Conservation (phyloP, 2,329 filamentous ascomycete genomes). For the Trichoderma breve region DNA sequence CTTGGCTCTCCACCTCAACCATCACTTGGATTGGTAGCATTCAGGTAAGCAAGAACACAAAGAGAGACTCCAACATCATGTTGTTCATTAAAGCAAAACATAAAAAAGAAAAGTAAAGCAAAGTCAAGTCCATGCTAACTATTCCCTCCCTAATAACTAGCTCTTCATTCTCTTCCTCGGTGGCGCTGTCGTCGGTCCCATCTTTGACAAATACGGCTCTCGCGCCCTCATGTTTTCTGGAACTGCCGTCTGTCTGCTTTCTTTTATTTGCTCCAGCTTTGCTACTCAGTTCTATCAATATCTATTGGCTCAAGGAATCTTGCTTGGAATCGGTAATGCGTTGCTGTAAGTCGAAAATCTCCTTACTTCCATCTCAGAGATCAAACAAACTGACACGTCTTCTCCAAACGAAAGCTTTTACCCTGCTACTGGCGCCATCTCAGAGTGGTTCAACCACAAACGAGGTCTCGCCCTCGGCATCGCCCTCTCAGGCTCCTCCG, state of each 20-base stretch:
- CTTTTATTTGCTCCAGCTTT: conserved; percentile 37
- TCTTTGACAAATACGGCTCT: conserved; percentile 42
- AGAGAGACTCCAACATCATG: neutral
- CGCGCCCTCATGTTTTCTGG: conserved; percentile 37
- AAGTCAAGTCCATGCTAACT: neutral
- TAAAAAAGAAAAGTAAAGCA: neutral
- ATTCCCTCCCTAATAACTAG: conserved; percentile 23
- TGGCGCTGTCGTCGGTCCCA: conserved; percentile 39
- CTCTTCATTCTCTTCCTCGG: conserved; percentile 41
- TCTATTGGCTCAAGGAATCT: conserved; percentile 41
- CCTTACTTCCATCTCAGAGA: neutral
- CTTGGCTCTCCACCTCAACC: conserved; percentile 32
- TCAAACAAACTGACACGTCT: neutral
- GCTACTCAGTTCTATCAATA: conserved; percentile 37
- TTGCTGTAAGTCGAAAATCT: conserved; percentile 30
- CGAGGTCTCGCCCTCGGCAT: conserved; percentile 34
- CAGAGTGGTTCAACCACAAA: conserved; percentile 33
- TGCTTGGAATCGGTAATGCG: conserved; percentile 41
- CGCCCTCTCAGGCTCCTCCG: conserved; percentile 32
- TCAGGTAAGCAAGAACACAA: conserved; percentile 24
- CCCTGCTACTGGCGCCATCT: conserved; percentile 32
- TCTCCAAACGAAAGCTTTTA: conserved; percentile 28
- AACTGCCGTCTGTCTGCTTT: conserved; percentile 35
- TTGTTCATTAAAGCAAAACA: neutral
- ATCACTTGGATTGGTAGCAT: conserved; percentile 44